Evolutionary conservation across 2,329 filamentous ascomycete species (phyloP), one percentile per base, ranked within the genome.

Genomic region (Phyllosticta capitalensis): DNA sequence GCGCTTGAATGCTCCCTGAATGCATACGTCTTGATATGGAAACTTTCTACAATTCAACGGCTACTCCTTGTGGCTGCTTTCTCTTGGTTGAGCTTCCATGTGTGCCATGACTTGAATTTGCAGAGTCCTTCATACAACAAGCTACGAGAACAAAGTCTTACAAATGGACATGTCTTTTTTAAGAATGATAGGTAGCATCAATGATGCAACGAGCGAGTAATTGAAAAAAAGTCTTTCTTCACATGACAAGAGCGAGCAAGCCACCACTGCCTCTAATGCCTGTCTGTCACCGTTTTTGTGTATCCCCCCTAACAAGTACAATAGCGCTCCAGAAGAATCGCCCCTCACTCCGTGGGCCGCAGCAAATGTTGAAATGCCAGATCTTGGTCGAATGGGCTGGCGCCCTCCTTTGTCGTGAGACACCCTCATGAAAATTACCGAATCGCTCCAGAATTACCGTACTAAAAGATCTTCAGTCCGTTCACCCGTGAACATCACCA

Each of bases 401-500:
- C n/a, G 17, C 38, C 30, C 38, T 12, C n/a, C 14, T 38, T 10
- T 14, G 38, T 45, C 38, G 19, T 17, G 20, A 52, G 52, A 26
- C 9, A 17, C 28, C 6, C 26, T 26, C 26, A 48, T 30, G n/a
- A 59, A 59, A 30, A 50, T 59, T 54, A 54, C 51, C 38, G n/a
- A 52, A 19, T 28, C 17, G 21, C 54, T 24, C 53, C 26, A 24
- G 22, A 14, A 51, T 50, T 56, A 56, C 28, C 48, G 14, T 56
- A 9, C 10, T 53, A 22, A 7, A 45, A n/a, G n/a, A 45, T n/a
- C 1, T 45, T 14, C 38, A 26, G 17, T 6, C 12, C 14, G 28
- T 14, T 59, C 52, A 59, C 6, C 52, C 52, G n/a, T 60, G 52
- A 17, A 60, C 21, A 33, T 56, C 58, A 12, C 54, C 58, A 21